A percentile compares a stretch with the other conserved stretches of the same genome.
These are phyloP conservation scores for Trichomonas vaginalis DNA, from an alignment of 208 protist species.

Conservation along the genomic window DNA sequence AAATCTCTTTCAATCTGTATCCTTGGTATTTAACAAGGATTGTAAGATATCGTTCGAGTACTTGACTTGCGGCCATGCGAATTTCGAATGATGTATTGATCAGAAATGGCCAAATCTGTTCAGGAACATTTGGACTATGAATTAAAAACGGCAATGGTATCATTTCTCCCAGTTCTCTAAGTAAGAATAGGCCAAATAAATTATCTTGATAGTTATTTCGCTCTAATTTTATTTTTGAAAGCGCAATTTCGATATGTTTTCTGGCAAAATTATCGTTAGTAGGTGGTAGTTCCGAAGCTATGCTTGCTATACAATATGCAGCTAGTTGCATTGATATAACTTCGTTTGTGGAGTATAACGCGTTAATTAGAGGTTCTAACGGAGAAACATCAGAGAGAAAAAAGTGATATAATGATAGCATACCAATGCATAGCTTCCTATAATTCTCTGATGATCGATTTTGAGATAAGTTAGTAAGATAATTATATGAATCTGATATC, in stretches of 20 bases:
- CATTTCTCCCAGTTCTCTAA: not conserved
- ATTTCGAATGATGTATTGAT: not conserved
- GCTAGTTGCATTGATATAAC: not conserved
- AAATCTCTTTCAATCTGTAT: not conserved
- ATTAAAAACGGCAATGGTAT: not conserved
- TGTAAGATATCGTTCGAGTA: not conserved
- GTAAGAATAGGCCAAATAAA: not conserved
- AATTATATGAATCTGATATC: not conserved
- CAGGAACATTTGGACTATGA: not conserved
- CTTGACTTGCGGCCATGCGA: not conserved
- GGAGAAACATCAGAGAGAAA: not conserved
- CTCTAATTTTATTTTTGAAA: not conserved
- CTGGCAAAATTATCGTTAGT: not conserved
- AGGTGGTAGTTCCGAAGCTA: not conserved
- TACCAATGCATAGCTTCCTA: not conserved
- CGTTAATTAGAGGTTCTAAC: not conserved
- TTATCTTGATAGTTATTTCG: not conserved
- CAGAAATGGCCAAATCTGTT: not conserved
- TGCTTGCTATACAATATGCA: not conserved
- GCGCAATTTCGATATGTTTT: not conserved
- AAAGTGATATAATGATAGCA: not conserved
- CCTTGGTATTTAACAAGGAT: conserved; percentile 7
- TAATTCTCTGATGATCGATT: not conserved
- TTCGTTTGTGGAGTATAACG: not conserved
- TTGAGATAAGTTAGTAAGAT: not conserved